Percentiles rank a stretch among this genome's conserved stretches.
These are phyloP conservation scores for Cordyceps tenuipes DNA, from an alignment of 2,329 filamentous ascomycete species.

Conservation along the genomic window DNA sequence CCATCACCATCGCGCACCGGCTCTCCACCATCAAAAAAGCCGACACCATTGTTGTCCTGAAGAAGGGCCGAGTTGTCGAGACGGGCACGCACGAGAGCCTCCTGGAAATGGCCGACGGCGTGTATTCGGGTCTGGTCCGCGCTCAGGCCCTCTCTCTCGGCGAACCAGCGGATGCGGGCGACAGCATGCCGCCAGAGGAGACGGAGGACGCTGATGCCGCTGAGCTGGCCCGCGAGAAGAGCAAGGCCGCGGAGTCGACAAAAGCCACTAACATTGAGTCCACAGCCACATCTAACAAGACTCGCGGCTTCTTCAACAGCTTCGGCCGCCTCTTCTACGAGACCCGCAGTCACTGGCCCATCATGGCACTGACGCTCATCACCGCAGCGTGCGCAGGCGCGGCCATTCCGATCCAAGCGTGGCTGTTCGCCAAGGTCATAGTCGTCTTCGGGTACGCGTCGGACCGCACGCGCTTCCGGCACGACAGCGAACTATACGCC, in stretches of 20 bases:
- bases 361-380: constrained; percentile 45
- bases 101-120: constrained; percentile 48
- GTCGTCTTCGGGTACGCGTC: constrained; percentile 35
- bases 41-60: constrained; percentile 69
- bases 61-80: constrained; percentile 63
- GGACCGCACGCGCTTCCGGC: constrained; percentile 24
- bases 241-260: constrained; percentile 31
- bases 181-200: constrained; percentile 34
- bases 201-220: constrained; percentile 38
- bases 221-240: constrained; percentile 36
- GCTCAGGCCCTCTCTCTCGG: constrained; percentile 52
- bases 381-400: constrained; percentile 36
- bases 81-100: constrained; percentile 68
- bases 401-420: constrained; percentile 43
- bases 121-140: constrained; percentile 60
- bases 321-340: constrained; percentile 51
- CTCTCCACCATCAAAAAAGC: constrained; percentile 70
- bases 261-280: constrained; percentile 19
- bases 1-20: constrained; percentile 66
- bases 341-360: constrained; percentile 41
- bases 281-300: constrained; percentile 20
- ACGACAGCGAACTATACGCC: constrained; percentile 51
- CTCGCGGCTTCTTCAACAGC: constrained; percentile 48
- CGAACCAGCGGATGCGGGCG: constrained; percentile 30
- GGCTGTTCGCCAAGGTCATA: constrained; percentile 46